Conservation (phyloP, 1,284 basidiomycete species). For the Sanghuangporus sanghuang region DNA sequence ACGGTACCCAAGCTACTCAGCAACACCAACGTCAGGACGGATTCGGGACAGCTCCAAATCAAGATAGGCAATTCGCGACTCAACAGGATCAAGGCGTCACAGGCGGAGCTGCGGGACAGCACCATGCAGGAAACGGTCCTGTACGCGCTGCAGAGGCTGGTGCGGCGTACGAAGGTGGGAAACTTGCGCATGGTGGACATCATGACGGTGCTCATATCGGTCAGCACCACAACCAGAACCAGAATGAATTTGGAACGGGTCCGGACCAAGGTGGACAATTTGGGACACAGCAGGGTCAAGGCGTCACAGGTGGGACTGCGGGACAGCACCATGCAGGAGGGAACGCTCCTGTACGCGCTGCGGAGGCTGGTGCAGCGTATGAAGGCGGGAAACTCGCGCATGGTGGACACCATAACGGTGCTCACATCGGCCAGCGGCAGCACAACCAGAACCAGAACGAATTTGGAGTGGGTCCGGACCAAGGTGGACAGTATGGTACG, state of each 20-base stretch:
- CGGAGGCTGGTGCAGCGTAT: conserved; percentile 1
- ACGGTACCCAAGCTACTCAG: background rate
- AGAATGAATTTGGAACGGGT: background rate
- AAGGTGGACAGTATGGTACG: background rate
- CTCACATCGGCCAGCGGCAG: background rate
- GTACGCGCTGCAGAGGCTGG: conserved; percentile 1
- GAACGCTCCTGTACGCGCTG: background rate
- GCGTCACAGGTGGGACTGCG: background rate
- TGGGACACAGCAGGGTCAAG: background rate
- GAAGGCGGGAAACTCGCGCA: conserved; percentile 2
- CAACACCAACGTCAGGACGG: background rate
- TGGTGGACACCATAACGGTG: background rate
- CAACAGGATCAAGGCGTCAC: background rate
- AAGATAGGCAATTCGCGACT: background rate
- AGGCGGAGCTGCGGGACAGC: background rate
- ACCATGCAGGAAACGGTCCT: background rate
- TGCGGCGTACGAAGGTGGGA: background rate
- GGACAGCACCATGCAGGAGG: background rate
- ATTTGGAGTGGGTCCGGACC: background rate
- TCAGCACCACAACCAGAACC: background rate
- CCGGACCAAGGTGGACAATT: background rate
- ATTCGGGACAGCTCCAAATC: background rate
- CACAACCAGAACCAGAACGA: background rate
- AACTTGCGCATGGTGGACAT: background rate
- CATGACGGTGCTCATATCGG: background rate